Evolutionary conservation across 176 grass and related monocot species (phyloP).

Genomic region (Triticum turgidum): DNA sequence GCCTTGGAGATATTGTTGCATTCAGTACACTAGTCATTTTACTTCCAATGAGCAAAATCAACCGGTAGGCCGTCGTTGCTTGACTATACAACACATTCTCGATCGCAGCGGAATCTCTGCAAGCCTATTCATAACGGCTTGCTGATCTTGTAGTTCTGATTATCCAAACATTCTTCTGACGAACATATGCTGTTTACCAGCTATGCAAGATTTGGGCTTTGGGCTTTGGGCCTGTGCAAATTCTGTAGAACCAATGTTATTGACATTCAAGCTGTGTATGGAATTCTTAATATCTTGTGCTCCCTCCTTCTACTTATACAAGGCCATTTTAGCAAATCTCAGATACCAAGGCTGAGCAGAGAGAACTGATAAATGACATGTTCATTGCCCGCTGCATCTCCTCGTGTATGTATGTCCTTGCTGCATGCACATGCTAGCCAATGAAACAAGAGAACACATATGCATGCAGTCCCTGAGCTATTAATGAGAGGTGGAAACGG

Average conservation of each 20-base stretch:
- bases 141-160: background rate
- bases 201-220: constrained; percentile 1
- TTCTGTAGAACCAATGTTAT: background rate
- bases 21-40: background rate
- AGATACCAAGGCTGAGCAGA: too few relatives aligned
- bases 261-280: background rate
- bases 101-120: background rate
- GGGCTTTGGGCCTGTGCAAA: background rate
- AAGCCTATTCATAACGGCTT: background rate
- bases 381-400: too few relatives aligned
- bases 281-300: background rate
- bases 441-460: too few relatives aligned
- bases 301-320: too few relatives aligned
- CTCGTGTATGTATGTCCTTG: too few relatives aligned
- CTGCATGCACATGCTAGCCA: too few relatives aligned
- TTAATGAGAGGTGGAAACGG: too few relatives aligned
- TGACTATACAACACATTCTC: background rate
- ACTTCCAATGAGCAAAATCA: background rate
- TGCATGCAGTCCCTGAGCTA: too few relatives aligned
- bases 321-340: too few relatives aligned
- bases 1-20: background rate
- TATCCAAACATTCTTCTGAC: background rate
- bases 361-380: too few relatives aligned
- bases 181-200: constrained; percentile 1
- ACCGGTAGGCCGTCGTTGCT: background rate